These are phyloP conservation scores for Sporothrix dimorphospora DNA, from an alignment of 2,329 filamentous ascomycete species.

Conservation along the genomic window DNA sequence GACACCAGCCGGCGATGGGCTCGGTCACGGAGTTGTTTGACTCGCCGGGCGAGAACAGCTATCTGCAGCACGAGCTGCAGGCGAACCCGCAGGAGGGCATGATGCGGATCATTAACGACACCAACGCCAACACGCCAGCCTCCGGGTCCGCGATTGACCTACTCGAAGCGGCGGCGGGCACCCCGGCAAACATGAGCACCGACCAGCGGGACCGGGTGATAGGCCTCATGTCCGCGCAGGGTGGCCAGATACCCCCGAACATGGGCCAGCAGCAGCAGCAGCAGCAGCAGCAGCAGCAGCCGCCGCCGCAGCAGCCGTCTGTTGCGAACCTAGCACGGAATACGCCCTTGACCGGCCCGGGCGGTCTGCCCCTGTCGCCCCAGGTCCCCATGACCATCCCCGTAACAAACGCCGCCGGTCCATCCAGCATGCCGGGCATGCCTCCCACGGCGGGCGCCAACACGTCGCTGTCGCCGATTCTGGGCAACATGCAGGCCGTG, in stretches of 20 bases:
- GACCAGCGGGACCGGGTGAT: constrained; percentile 63
- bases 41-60: constrained; percentile 51
- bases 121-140: constrained; percentile 56
- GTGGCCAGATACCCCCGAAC: constrained; percentile 27
- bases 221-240: constrained; percentile 60
- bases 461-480: constrained; percentile 49
- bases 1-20: constrained; percentile 44
- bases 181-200: constrained; percentile 56
- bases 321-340: constrained; percentile 15
- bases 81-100: constrained; percentile 63
- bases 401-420: constrained; percentile 24
- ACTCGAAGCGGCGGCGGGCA: constrained; percentile 60
- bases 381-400: constrained; percentile 23
- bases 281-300: constrained; percentile 27
- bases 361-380: constrained; percentile 24
- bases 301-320: background rate
- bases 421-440: constrained; percentile 8
- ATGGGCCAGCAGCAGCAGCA: constrained; percentile 27
- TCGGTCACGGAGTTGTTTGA: constrained; percentile 66
- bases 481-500: constrained; percentile 51
- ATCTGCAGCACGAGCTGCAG: constrained; percentile 59
- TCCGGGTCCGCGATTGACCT: constrained; percentile 52
- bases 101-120: constrained; percentile 68
- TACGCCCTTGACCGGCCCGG: constrained; percentile 20
- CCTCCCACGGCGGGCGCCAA: constrained; percentile 27